Evolutionary conservation across 805 yeast genomes (phyloP).

Genomic region (Cyberlindnera suaveolens): DNA sequence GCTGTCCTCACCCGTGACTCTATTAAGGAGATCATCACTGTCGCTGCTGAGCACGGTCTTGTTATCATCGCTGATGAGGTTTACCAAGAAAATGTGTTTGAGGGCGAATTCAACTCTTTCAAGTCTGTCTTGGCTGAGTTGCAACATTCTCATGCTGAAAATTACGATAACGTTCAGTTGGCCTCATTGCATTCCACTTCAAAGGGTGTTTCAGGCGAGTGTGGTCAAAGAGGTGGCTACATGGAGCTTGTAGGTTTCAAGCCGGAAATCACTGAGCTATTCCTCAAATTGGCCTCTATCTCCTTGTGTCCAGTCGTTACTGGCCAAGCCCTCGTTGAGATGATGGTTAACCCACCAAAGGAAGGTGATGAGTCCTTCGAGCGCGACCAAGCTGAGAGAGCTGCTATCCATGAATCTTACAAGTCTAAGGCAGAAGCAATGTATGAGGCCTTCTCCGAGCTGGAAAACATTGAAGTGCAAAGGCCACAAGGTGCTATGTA

Average conservation of each 20-base stretch:
- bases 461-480: conserved; percentile 84
- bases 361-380: conserved; percentile 72
- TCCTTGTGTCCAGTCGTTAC: conserved; percentile 91
- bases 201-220: conserved; percentile 96
- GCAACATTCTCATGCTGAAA: conserved; percentile 42
- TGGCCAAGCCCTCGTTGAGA: conserved; percentile 89
- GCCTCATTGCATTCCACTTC: conserved; percentile 97
- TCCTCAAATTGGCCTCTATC: conserved; percentile 84
- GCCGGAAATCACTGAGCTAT: conserved; percentile 58
- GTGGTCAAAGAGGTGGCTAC: conserved; percentile 99
- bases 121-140: conserved; percentile 70
- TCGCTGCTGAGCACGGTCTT: conserved; percentile 81
- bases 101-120: conserved; percentile 77
- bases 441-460: conserved; percentile 60
- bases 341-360: conserved; percentile 90
- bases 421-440: conserved; percentile 56
- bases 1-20: conserved; percentile 60
- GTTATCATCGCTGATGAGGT: conserved; percentile 96
- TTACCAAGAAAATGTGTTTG: conserved; percentile 87
- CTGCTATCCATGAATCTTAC: conserved; percentile 55
- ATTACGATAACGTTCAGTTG: conserved; percentile 69
- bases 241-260: conserved; percentile 87
- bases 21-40: conserved; percentile 63
- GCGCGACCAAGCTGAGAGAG: conserved; percentile 56
- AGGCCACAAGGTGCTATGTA: conserved; percentile 98